Conservation (phyloP, 257 asterid species). For the Linaria vulgaris region DNA sequence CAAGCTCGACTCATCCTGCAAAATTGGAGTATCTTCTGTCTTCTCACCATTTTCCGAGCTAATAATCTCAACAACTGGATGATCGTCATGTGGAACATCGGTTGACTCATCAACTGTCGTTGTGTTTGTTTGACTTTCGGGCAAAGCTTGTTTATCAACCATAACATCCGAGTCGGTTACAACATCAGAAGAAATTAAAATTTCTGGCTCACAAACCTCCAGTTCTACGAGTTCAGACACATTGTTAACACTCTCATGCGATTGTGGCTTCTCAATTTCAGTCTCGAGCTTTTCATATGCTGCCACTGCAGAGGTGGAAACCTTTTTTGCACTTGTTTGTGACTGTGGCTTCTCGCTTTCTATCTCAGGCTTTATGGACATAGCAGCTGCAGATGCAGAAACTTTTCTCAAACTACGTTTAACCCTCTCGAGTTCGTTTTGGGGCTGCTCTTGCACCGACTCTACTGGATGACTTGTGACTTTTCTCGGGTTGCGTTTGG, state of each 20-base stretch:
- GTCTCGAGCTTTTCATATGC: constrained; percentile 52
- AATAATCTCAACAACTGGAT: constrained; percentile 42
- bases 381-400: constrained; percentile 53
- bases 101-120: constrained; percentile 38
- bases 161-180: constrained; percentile 23
- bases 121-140: constrained; percentile 29
- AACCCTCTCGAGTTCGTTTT: constrained; percentile 67
- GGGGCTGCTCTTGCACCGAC: constrained; percentile 59
- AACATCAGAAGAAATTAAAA: constrained; percentile 34
- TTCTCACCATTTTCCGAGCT: constrained; percentile 46
- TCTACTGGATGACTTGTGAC: constrained; percentile 48
- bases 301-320: constrained; percentile 35
- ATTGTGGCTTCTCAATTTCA: constrained; percentile 49
- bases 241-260: constrained; percentile 19
- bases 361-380: constrained; percentile 50
- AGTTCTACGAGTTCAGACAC: constrained; percentile 31
- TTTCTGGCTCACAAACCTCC: constrained; percentile 42
- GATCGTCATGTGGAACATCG: constrained; percentile 32
- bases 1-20: constrained; percentile 43
- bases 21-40: constrained; percentile 30
- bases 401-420: constrained; percentile 66
- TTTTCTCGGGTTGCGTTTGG: constrained; percentile 58
- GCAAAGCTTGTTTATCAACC: constrained; percentile 33
- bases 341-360: constrained; percentile 49
- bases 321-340: constrained; percentile 23